Evolutionary conservation across 177 flowering plant genomes (phyloP).

Genomic region (Vitis hybrid): DNA sequence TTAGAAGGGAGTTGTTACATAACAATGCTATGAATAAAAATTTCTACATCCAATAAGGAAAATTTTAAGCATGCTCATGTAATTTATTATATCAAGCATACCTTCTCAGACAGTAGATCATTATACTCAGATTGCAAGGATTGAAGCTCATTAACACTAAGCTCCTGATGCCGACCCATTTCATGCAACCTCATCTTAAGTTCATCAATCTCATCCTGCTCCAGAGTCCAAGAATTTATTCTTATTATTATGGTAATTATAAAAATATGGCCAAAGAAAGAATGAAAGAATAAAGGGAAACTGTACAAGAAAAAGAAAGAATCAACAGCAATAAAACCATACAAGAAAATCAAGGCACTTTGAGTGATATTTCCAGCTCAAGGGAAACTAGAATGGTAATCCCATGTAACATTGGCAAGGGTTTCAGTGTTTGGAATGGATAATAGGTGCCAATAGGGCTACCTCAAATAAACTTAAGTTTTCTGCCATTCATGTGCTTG

Average conservation of each 20-base stretch:
- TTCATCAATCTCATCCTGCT: slow-evolving; percentile 40
- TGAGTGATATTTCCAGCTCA: neutral
- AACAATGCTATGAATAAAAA: neutral
- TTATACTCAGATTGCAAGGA: slow-evolving; percentile 41
- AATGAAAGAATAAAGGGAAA: no score
- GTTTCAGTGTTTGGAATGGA: neutral
- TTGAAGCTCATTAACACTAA: slow-evolving; percentile 42
- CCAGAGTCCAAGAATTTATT: slow-evolving; percentile 7
- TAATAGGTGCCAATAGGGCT: no score
- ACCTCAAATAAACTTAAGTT: no score
- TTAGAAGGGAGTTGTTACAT: neutral
- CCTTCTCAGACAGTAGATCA: slow-evolving; percentile 57
- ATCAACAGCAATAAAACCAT: neutral
- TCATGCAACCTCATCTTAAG: slow-evolving; percentile 45
- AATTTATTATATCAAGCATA: slow-evolving; percentile 22
- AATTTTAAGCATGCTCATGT: slow-evolving; percentile 1
- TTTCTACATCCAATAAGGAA: neutral
- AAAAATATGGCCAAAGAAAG: no score
- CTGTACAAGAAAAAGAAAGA: neutral
- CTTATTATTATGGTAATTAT: no score
- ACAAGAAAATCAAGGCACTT: neutral
- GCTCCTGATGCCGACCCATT: slow-evolving; percentile 38
- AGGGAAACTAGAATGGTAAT: neutral
- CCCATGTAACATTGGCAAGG: neutral
- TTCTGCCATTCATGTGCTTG: no score